A percentile compares a stretch with the other conserved stretches of the same genome.
Conservation (phyloP, 169 alveolate genomes). For the Amoebophrya sp. region DNA sequence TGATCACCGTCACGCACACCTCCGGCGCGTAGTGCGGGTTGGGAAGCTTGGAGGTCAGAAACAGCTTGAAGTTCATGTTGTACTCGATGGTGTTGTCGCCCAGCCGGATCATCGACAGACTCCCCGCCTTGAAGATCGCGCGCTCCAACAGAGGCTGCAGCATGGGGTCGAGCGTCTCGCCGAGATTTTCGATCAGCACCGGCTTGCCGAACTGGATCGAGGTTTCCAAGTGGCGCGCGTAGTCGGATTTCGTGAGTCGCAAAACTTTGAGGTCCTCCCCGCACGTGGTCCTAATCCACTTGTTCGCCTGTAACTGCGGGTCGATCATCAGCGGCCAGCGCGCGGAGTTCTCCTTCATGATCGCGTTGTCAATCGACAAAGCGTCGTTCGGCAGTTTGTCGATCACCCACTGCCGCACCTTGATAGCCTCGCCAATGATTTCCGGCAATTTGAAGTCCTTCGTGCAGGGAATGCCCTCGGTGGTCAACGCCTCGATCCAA, state of each 20-base stretch:
- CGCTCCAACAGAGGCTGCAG: conserved; percentile 82
- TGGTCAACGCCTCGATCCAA: conserved; percentile 44
- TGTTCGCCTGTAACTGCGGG: conserved; percentile 61
- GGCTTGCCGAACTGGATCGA: conserved; percentile 70
- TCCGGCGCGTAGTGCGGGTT: conserved; percentile 94
- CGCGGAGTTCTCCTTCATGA: conserved; percentile 41
- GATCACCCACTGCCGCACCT: conserved; percentile 74
- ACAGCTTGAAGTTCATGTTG: conserved; percentile 75
- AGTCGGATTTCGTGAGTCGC: conserved; percentile 46
- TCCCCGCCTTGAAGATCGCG: conserved; percentile 68
- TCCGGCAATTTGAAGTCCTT: conserved; percentile 40
- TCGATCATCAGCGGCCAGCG: conserved; percentile 60
- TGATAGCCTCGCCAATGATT: conserved; percentile 69
- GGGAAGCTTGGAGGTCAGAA: conserved; percentile 82
- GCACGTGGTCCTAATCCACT: conserved; percentile 52
- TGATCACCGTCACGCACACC: conserved; percentile 75
- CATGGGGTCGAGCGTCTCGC: conserved; percentile 85
- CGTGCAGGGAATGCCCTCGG: conserved; percentile 42
- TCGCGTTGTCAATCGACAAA: conserved; percentile 47
- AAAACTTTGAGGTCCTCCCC: conserved; percentile 51
- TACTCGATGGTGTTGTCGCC: conserved; percentile 80
- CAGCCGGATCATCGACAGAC: conserved; percentile 58
- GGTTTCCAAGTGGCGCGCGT: conserved; percentile 53
- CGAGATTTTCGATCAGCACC: conserved; percentile 83
- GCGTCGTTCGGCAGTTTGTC: conserved; percentile 57